These are phyloP conservation scores for Mrakia frigida DNA, from an alignment of 768 basidiomycete genomes.

Conservation along the genomic window DNA sequence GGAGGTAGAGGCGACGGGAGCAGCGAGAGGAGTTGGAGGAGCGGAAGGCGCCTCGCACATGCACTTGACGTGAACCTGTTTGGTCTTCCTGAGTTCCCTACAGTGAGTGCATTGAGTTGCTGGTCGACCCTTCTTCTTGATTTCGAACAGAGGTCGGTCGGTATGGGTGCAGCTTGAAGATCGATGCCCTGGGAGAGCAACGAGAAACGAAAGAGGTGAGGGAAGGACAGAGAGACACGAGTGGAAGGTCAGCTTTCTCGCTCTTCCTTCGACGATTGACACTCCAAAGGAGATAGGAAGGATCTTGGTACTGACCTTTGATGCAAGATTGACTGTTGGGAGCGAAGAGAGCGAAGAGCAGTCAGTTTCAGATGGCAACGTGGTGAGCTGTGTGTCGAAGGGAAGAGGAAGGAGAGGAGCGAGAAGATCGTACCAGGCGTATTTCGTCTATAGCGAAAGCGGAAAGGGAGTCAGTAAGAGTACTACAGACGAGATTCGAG, in stretches of 20 bases:
- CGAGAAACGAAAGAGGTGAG: not conserved
- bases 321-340: constrained; percentile 29
- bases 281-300: not conserved
- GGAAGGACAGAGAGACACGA: not conserved
- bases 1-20: not conserved
- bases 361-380: not conserved
- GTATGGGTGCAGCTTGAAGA: constrained; percentile 29
- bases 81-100: constrained; percentile 29
- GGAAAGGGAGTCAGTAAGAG: not conserved
- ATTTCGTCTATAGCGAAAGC: constrained; percentile 4
- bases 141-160: constrained; percentile 24
- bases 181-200: constrained; percentile 21
- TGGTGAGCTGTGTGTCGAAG: not conserved
- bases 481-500: too few species aligned
- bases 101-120: constrained; percentile 31
- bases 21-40: not conserved
- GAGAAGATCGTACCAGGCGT: not conserved
- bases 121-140: constrained; percentile 29
- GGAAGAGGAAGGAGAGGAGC: not conserved
- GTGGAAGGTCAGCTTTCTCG: not conserved
- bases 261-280: not conserved
- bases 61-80: constrained; percentile 32
- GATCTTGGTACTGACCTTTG: constrained; percentile 6
- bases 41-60: constrained; percentile 20
- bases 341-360: not conserved